Percentiles rank a stretch among this genome's conserved stretches.
Conservation (phyloP, 192 early-diverging fungal genomes). For the Mortierella claussenii region DNA sequence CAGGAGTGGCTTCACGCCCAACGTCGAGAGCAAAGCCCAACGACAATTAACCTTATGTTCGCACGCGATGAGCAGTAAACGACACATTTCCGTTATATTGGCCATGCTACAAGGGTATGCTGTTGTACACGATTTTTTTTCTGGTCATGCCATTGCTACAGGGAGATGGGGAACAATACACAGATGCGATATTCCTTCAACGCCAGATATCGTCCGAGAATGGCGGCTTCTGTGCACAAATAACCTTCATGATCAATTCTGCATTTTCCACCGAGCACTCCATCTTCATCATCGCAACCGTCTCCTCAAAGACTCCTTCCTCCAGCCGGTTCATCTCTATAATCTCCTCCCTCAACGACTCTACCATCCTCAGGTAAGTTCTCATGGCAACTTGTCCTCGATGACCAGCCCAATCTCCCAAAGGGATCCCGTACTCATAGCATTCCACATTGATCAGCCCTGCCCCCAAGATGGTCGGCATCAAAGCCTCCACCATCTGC, state of each 20-base stretch:
- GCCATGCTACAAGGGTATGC: no score
- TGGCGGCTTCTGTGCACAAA: conserved; percentile 46
- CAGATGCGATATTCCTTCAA: no score
- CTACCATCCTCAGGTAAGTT: conserved; percentile 34
- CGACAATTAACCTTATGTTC: no score
- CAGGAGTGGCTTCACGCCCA: no score
- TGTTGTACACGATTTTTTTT: background rate
- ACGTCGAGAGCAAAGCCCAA: no score
- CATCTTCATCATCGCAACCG: conserved; percentile 27
- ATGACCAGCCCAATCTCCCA: conserved; percentile 40
- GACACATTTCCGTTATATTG: no score
- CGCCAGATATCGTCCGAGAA: conserved; percentile 47
- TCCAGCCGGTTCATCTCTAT: conserved; percentile 42
- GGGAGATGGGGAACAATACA: no score
- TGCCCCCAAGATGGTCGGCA: conserved; percentile 38
- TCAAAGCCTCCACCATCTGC: conserved; percentile 42
- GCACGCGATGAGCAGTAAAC: no score
- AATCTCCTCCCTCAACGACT: conserved; percentile 33
- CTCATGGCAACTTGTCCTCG: conserved; percentile 30
- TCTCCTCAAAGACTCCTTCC: conserved; percentile 39
- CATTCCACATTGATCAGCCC: conserved; percentile 50
- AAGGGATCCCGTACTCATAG: conserved; percentile 46
- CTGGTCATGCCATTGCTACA: no score
- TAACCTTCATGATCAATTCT: conserved; percentile 46
- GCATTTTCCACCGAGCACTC: conserved; percentile 25